Evolutionary conservation across 2,329 filamentous ascomycete genomes (phyloP), one percentile per base, ranked within the genome.

Genomic region (Colletotrichum navitas): DNA sequence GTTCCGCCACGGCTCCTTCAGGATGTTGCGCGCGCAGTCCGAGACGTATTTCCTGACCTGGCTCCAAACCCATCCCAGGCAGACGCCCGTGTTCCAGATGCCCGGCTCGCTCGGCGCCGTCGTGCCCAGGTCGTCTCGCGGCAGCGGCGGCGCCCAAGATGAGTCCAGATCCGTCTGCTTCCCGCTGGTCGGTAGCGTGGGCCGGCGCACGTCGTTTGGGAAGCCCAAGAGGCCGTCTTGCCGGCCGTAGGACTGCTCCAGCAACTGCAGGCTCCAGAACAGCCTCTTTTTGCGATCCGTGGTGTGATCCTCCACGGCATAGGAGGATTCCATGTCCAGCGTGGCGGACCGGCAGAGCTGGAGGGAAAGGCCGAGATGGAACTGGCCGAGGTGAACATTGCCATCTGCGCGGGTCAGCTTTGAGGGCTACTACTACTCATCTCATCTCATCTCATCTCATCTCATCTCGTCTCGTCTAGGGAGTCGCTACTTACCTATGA

Each of bases 31-130:
- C 0, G 85, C 79, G 66, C 85, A 87, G 72, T 87, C 81, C 1
- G 82, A 84, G 0, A 87, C 83, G 63, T 87, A 87, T 32, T 81
- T 79, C 58, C 82, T 72, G 0, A 84, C 82, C 49, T 82, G 80
- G 65, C 84, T 86, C 85, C 85, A 87, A 5, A 87, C 82, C 85
- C 85, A 86, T 0, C 83, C 84, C 1, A 87, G 81, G 63, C 86
- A 83, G 1, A 85, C 79, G 6, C 83, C 82, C 12, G 85, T 81
- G 65, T 84, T 87, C 85, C 85, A 87, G 45, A 87, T 85, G 0
- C 85, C 85, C 0, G 83, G 80, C 43, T 86, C 85, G 3, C 77
- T 78, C 0, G 79, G 76, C 1, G 76, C 73, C 1, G 83, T 76
- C 16, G 81, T 83, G 1, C 85, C 85, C 1, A 86, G 77, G 1